A percentile compares a stretch with the other conserved stretches of the same genome.
Evolutionary conservation across 768 basidiomycete genomes (phyloP).

Genomic region (Leccinum subtestaceum): DNA sequence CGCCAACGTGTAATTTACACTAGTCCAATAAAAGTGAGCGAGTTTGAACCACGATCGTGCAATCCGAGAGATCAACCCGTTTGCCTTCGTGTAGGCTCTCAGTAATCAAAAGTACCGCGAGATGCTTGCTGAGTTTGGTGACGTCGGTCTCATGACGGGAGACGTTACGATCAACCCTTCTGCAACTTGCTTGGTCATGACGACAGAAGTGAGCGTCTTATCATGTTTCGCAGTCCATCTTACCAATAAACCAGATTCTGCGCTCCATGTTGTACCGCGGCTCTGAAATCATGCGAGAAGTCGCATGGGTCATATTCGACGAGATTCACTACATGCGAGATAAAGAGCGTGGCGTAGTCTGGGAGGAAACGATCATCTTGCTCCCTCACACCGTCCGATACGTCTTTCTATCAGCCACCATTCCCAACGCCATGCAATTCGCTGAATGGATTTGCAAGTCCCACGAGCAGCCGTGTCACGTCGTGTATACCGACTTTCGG

Average conservation of each 20-base stretch:
- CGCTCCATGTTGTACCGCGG: slow-evolving; percentile 98
- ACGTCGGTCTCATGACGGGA: slow-evolving; percentile 98
- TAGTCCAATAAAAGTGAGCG: slow-evolving; percentile 94
- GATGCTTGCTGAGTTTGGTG: slow-evolving; percentile 94
- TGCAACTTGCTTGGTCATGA: slow-evolving; percentile 98
- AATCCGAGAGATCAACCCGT: slow-evolving; percentile 13
- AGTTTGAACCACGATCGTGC: slow-evolving; percentile 15
- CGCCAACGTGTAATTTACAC: slow-evolving; percentile 98
- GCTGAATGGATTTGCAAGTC: slow-evolving; percentile 98
- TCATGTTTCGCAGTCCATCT: background rate
- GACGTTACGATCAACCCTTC: slow-evolving; percentile 99
- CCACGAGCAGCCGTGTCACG: slow-evolving; percentile 97
- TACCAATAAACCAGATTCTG: slow-evolving; percentile 63
- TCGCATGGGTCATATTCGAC: slow-evolving; percentile 99
- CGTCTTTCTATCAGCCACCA: slow-evolving; percentile 98
- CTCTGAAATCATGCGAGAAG: slow-evolving; percentile 98
- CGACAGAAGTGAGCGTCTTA: slow-evolving; percentile 74
- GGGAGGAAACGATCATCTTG: slow-evolving; percentile 98
- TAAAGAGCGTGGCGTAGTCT: slow-evolving; percentile 97
- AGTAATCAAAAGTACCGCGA: slow-evolving; percentile 99
- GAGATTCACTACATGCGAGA: slow-evolving; percentile 99
- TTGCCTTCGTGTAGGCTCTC: slow-evolving; percentile 63
- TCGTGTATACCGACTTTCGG: slow-evolving; percentile 98
- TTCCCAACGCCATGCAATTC: slow-evolving; percentile 99
- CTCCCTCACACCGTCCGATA: slow-evolving; percentile 95